Evolutionary conservation across 169 alveolate genomes (phyloP).

Genomic region (Miamiensis avidus): DNA sequence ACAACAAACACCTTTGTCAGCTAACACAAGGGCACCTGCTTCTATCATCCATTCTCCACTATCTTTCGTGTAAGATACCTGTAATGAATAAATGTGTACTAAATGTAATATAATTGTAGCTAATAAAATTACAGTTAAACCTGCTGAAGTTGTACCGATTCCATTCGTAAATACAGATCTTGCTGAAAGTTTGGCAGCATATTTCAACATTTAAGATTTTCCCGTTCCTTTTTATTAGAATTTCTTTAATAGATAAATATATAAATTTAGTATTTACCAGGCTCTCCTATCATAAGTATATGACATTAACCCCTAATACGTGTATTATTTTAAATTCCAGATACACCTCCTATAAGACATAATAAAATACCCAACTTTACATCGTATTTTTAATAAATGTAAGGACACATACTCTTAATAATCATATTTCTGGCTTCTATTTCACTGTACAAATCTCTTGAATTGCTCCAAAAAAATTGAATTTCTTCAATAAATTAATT

Average conservation of each 20-base stretch:
- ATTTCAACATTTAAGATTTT: conserved; percentile 88
- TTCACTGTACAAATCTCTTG: neutral
- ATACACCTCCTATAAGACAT: conserved; percentile 68
- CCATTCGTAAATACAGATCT: conserved; percentile 77
- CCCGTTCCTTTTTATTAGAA: conserved; percentile 73
- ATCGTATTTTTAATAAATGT: conserved; percentile 52
- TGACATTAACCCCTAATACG: conserved; percentile 65
- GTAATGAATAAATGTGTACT: neutral
- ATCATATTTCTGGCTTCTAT: conserved; percentile 48
- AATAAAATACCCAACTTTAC: conserved; percentile 59
- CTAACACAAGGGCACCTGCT: conserved; percentile 95
- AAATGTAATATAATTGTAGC: too few relatives aligned
- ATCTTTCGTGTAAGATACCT: conserved; percentile 66
- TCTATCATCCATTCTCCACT: conserved; percentile 89
- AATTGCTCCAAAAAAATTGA: neutral
- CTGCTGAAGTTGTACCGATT: conserved; percentile 90
- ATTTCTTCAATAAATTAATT: conserved; percentile 23
- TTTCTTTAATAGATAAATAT: too few relatives aligned
- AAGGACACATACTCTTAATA: conserved; percentile 50
- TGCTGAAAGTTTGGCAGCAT: conserved; percentile 73
- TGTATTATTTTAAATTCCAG: conserved; percentile 48
- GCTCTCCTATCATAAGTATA: conserved; percentile 67
- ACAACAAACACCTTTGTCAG: conserved; percentile 96
- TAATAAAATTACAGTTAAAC: conserved; percentile 88
- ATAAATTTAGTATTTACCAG: too few relatives aligned